Evolutionary conservation across 1,139 yeast species (phyloP).

Genomic region (Saccharomycopsis hybrid): DNA sequence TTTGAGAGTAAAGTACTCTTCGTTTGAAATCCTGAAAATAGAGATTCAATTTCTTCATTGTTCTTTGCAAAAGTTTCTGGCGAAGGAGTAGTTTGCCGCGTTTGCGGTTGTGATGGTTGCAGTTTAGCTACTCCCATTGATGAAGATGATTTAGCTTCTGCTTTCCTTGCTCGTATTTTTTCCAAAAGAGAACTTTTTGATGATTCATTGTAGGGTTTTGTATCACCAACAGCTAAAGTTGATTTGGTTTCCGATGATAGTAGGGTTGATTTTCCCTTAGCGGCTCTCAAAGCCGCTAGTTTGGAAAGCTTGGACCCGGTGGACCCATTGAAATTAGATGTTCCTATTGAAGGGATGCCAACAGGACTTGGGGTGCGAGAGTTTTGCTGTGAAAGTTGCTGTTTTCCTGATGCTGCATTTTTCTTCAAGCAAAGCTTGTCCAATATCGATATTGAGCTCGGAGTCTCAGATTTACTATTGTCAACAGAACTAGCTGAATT

Average conservation of each 20-base stretch:
- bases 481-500: not conserved
- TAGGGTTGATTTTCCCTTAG: not conserved
- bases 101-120: not conserved
- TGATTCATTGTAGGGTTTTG: not conserved
- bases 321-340: not conserved
- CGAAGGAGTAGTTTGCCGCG: not conserved
- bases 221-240: not conserved
- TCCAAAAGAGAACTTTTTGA: not conserved
- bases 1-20: not conserved
- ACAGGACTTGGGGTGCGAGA: not conserved
- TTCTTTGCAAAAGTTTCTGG: not conserved
- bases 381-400: too few species aligned
- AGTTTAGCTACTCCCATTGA: not conserved
- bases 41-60: not conserved
- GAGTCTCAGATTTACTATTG: conserved; percentile 16
- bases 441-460: conserved; percentile 1
- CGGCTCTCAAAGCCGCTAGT: conserved; percentile 17
- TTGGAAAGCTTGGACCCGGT: conserved; percentile 15
- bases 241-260: not conserved
- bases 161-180: not conserved
- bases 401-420: conserved; percentile 15
- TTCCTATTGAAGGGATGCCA: not conserved
- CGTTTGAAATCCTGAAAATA: not conserved
- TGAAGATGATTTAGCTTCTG: too few species aligned
- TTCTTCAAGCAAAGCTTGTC: conserved; percentile 8